phyloP scores from a whole-genome alignment of 805 yeast genomes.

The Saccharomycopsis oosterbeekiorum region DNA sequence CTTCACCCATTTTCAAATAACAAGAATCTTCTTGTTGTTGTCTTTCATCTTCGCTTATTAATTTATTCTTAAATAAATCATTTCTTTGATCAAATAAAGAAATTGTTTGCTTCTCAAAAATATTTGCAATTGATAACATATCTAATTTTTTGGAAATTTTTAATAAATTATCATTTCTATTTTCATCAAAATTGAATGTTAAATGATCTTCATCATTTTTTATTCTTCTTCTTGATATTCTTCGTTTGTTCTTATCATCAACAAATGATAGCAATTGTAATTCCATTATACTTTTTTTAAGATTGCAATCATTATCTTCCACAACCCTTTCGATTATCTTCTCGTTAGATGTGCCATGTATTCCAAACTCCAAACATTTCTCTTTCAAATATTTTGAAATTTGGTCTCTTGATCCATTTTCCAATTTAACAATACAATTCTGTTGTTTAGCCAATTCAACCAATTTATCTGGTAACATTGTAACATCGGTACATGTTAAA shows the following conservation, averaged over 20 bases:
- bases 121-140: background rate
- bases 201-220: background rate
- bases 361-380: conserved; percentile 31
- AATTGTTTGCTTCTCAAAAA: conserved; percentile 21
- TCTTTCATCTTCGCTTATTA: background rate
- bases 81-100: background rate
- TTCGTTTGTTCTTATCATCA: background rate
- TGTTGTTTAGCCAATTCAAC: conserved; percentile 37
- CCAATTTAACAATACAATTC: conserved; percentile 29
- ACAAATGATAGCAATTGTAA: conserved; percentile 33
- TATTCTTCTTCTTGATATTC: background rate
- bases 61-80: background rate
- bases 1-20: background rate
- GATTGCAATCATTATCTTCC: conserved; percentile 28
- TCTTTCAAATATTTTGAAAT: conserved; percentile 8
- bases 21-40: background rate
- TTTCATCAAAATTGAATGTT: no score
- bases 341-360: conserved; percentile 29
- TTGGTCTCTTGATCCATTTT: background rate
- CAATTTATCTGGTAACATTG: conserved; percentile 39
- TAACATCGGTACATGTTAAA: conserved; percentile 47
- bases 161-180: background rate
- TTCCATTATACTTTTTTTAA: conserved; percentile 37
- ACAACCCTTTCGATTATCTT: conserved; percentile 26
- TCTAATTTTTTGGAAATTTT: background rate